Percentiles rank a stretch among this genome's conserved stretches.
Conservation (phyloP, 495 filamentous ascomycete species). For the Massariosphaeria phaeospora region DNA sequence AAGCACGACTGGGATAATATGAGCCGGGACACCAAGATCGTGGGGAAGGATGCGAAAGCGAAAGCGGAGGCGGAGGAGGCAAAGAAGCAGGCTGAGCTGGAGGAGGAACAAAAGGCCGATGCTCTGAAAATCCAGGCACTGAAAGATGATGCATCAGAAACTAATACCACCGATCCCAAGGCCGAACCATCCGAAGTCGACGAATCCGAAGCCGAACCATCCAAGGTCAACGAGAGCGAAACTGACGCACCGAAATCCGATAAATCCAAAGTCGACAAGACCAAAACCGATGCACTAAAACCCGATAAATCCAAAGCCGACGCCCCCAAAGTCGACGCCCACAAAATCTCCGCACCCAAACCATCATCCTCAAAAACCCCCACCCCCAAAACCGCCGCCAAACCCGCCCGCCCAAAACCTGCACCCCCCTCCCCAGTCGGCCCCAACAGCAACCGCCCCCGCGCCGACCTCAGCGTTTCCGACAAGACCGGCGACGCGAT, state of each 20-base stretch:
- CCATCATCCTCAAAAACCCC: too few relatives aligned
- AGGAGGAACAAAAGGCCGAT: neutral
- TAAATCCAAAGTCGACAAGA: too few relatives aligned
- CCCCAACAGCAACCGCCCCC: neutral
- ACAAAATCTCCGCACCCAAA: too few relatives aligned
- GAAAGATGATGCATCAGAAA: neutral
- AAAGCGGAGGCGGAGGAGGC: neutral
- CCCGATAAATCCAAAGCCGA: too few relatives aligned
- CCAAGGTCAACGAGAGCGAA: too few relatives aligned
- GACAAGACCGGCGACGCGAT: slow-evolving; percentile 1
- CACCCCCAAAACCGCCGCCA: too few relatives aligned
- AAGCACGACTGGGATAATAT: slow-evolving; percentile 38
- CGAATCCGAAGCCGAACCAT: too few relatives aligned
- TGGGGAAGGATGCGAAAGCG: neutral
- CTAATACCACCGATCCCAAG: too few relatives aligned
- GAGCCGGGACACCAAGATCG: slow-evolving; percentile 29
- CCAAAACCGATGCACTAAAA: too few relatives aligned
- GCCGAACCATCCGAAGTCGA: too few relatives aligned
- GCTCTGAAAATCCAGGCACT: neutral
- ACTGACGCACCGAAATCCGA: too few relatives aligned
- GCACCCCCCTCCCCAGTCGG: neutral
- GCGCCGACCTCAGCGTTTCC: neutral
- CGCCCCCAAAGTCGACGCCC: too few relatives aligned
- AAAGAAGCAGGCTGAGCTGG: neutral
- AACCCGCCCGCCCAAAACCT: neutral